Base-by-base conservation (phyloP, 2,329 filamentous ascomycete species). In the Metarhizium sp. region DNA sequence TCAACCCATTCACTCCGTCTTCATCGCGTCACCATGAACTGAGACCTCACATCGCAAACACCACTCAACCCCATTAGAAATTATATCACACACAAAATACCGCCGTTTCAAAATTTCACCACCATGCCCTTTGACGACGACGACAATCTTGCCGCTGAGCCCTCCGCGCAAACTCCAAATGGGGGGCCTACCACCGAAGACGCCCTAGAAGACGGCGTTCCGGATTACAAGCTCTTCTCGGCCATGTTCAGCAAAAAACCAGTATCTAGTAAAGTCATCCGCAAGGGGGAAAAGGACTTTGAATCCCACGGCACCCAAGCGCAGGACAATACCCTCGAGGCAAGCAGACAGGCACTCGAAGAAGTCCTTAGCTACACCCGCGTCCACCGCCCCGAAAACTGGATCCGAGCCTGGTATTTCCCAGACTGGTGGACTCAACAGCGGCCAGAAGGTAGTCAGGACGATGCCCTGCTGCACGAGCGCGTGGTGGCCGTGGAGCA, bases 281-380 rank as follows among this genome's bases (percentile, higher is more conserved):
- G 92, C 61, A 90, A 91, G 60, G 94, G 94, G 58, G 91, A 95
- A 69, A 99, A 99, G 71, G 94, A 99, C 73, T 99, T 96, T 69
- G 94, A 97, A 73, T 86, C 88, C 32, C 91, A 97, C 71, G 88
- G 89, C 50, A 97, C 94, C 2, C 81, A 82, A 36, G 83, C 88
- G 36, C 94, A 99, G 71, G 84, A 86, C 60, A 79, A 81, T 55
- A 82, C 86, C 8, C 84, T 99, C 52, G 87, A 90, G 65, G 82
- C 88, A 50, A 95, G 90, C 59, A 85, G 92, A 54, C 78, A 81
- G 62, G 92, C 92, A 20, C 94, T 99, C 87, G 88, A 95, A 70
- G 85, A 90, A 63, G 92, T 92, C 2, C 78, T 97, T 55, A 80
- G 84, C 52, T 87, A 87, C 68, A 87, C 88, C 51, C 82, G 92